Percentiles rank a stretch among this genome's conserved stretches.
phyloP scores from a whole-genome alignment of 208 protist genomes.

The Leishmania braziliensis region DNA sequence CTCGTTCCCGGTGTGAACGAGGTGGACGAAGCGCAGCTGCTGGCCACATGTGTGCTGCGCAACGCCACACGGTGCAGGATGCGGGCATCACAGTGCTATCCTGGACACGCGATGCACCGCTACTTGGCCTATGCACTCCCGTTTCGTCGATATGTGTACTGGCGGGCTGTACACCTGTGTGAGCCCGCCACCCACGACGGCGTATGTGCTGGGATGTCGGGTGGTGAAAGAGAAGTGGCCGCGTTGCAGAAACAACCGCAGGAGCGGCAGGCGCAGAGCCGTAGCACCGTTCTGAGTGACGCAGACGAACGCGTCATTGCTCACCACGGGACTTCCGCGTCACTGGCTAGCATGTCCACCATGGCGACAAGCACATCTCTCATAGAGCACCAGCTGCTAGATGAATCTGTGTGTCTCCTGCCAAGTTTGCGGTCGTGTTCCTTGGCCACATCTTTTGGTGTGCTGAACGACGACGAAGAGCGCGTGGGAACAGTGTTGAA shows the following conservation, averaged over 20 bases:
- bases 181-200: neutral
- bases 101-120: slow-evolving; percentile 50
- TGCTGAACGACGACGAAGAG: neutral
- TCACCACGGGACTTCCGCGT: neutral
- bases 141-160: slow-evolving; percentile 65
- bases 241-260: neutral
- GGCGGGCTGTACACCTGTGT: slow-evolving; percentile 13
- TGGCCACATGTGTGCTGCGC: slow-evolving; percentile 64
- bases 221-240: neutral
- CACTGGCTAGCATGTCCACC: neutral
- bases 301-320: neutral
- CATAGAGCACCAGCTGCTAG: neutral
- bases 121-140: slow-evolving; percentile 75
- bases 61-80: slow-evolving; percentile 67
- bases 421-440: slow-evolving; percentile 2
- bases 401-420: slow-evolving; percentile 1
- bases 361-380: neutral
- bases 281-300: neutral
- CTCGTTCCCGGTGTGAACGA: slow-evolving; percentile 69
- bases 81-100: slow-evolving; percentile 57
- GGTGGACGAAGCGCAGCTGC: slow-evolving; percentile 57
- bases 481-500: neutral
- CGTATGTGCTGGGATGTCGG: neutral
- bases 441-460: slow-evolving; percentile 9
- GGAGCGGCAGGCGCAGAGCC: neutral